A percentile compares a stretch with the other conserved stretches of the same genome.
phyloP scores from a whole-genome alignment of 2,329 filamentous ascomycete genomes.

The Fulvia fulva region DNA sequence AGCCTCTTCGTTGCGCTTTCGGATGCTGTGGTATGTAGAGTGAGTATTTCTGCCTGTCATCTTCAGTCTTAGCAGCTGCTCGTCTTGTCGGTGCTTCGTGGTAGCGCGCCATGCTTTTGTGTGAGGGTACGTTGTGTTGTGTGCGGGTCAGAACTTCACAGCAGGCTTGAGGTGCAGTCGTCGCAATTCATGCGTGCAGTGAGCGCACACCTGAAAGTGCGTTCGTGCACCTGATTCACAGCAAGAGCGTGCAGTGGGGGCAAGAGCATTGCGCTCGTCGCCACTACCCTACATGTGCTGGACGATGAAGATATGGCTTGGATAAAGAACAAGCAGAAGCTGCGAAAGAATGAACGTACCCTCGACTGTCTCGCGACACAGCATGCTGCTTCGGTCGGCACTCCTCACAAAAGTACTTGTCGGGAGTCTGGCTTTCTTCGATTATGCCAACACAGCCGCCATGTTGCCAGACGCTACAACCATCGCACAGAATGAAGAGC shows the following conservation, averaged over 20 bases:
- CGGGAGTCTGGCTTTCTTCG: slow-evolving; percentile 85
- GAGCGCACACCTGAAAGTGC: not conserved
- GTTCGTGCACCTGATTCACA: not conserved
- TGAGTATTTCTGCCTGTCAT: slow-evolving; percentile 57
- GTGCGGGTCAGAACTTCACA: no score
- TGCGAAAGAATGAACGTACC: slow-evolving; percentile 58
- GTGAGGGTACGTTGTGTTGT: not conserved
- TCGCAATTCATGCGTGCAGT: not conserved
- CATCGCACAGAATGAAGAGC: slow-evolving; percentile 96
- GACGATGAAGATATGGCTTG: not conserved
- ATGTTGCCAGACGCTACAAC: slow-evolving; percentile 98
- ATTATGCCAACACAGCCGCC: slow-evolving; percentile 96
- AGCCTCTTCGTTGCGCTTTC: slow-evolving; percentile 57
- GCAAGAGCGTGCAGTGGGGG: not conserved
- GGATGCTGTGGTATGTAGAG: slow-evolving; percentile 58
- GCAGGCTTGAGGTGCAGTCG: no score
- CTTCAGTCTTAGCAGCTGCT: slow-evolving; percentile 29
- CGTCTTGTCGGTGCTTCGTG: slow-evolving; percentile 20
- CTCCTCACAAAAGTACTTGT: slow-evolving; percentile 96
- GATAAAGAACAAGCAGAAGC: not conserved
- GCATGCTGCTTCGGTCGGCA: slow-evolving; percentile 90
- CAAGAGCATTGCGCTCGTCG: not conserved
- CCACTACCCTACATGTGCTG: not conserved
- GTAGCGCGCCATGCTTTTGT: slow-evolving; percentile 25
- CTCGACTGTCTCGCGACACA: slow-evolving; percentile 73